Evolutionary conservation across 345 rosid genomes (phyloP), one percentile per base, ranked within the genome.

Genomic region (Jatropha curcas): DNA sequence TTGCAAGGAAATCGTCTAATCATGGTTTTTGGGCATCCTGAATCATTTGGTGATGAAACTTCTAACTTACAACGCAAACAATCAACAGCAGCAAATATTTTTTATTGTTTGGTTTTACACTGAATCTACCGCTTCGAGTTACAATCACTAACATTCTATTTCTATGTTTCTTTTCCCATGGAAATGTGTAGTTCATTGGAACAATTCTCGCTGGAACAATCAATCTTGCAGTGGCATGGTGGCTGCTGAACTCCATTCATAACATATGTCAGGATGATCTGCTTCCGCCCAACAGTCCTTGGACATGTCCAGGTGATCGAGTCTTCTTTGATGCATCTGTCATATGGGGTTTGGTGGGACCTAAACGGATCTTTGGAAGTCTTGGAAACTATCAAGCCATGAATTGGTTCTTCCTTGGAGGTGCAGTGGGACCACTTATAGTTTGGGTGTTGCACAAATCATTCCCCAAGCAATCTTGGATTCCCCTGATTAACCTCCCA

Each of bases 271-370:
- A 84, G 67, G 97, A 90, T 33, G 86, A 89, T 33, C 89, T 88
- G 70, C 87, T 94, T 53, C 91, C 96, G 0, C 69, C 83, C 0
- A 75, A 86, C 77, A 90, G 96, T 81, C 96, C 94, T 9, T 94
- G 96, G 97, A 92, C 96, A 73, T 92, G 98, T 79, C 98, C 97
- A 0, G 67, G 82, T 34, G 96, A 92, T 64, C 76, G 92, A 51
- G 94, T 94, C 71, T 92, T 94, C 90, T 92, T 92, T 46, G 96
- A 94, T 73, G 97, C 98, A 43, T 88, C 96, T 5, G 94, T 90
- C 60, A 94, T 92, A 68, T 94, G 97, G 97, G 98, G 96, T 70
- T 65, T 91, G 78, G 94, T 86, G 9, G 97, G 94, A 56, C 97
- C 98, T 2, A 93, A 76, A 71, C 75, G 92, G 34, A 93, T 88